Evolutionary conservation across 176 grass and related monocot species (phyloP).

Genomic region (Elymus sibiricus): DNA sequence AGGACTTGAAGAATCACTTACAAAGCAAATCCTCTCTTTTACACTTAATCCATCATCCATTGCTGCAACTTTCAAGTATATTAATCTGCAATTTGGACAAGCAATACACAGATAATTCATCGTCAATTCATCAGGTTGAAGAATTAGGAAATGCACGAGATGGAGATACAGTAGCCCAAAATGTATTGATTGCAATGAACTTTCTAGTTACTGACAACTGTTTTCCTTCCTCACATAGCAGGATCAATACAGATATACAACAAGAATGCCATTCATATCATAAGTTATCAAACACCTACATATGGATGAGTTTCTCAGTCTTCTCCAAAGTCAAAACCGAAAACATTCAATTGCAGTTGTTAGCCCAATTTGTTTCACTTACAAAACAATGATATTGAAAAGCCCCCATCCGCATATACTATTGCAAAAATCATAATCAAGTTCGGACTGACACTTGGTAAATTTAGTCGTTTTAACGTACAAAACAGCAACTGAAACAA

Average conservation of each 20-base stretch:
- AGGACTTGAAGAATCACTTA: too few species aligned
- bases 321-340: slow-evolving; percentile 16
- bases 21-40: slow-evolving; percentile 59
- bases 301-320: not conserved
- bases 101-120: slow-evolving; percentile 26
- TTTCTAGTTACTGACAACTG: slow-evolving; percentile 7
- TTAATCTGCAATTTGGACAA: slow-evolving; percentile 61
- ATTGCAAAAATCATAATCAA: slow-evolving; percentile 3
- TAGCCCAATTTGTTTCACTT: slow-evolving; percentile 4
- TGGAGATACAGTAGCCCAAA: not conserved
- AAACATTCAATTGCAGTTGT: not conserved
- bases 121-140: slow-evolving; percentile 20
- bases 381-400: not conserved
- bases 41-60: slow-evolving; percentile 55
- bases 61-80: slow-evolving; percentile 74
- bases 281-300: slow-evolving; percentile 6
- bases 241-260: not conserved
- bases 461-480: not conserved
- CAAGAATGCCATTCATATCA: not conserved
- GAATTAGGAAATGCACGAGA: not conserved
- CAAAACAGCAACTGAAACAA: slow-evolving; percentile 1
- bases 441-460: not conserved
- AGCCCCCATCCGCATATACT: not conserved
- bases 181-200: not conserved
- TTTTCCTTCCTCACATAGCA: slow-evolving; percentile 1